These are phyloP conservation scores for Leersia perrieri DNA, from an alignment of 176 grass and related monocot genomes.

Conservation along the genomic window DNA sequence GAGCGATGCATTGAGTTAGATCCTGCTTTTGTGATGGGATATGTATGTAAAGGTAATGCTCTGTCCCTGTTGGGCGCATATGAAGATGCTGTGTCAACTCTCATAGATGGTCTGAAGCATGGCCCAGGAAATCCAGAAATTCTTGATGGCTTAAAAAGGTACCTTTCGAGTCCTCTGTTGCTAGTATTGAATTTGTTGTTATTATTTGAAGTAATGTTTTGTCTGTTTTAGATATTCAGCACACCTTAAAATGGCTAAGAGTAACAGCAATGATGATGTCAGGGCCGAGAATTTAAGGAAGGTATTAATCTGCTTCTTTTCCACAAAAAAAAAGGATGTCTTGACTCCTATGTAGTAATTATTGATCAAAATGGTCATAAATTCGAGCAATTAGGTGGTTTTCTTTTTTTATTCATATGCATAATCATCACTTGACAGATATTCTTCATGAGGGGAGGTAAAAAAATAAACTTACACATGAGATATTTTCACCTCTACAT, in stretches of 20 bases:
- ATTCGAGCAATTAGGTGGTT: too few relatives aligned
- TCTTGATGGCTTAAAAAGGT: constrained; percentile 49
- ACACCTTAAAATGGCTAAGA: constrained; percentile 27
- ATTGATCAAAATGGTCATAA: too few relatives aligned
- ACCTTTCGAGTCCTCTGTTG: constrained; percentile 9
- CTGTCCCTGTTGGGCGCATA: constrained; percentile 24
- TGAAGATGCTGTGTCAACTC: constrained; percentile 44
- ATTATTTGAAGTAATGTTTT: constrained; percentile 13
- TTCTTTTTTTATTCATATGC: too few relatives aligned
- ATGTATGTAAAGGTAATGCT: constrained; percentile 48
- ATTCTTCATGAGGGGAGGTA: too few relatives aligned
- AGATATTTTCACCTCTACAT: too few relatives aligned
- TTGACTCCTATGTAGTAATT: too few relatives aligned
- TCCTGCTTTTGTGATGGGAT: constrained; percentile 54
- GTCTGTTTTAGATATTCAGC: constrained; percentile 29
- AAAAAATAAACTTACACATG: too few relatives aligned
- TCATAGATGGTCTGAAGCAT: constrained; percentile 51
- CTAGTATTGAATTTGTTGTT: neutral
- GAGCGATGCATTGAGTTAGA: constrained; percentile 57
- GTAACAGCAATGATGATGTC: neutral
- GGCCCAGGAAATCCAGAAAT: constrained; percentile 46
- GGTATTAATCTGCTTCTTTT: too few relatives aligned
- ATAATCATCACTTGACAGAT: too few relatives aligned
- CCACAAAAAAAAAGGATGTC: too few relatives aligned
- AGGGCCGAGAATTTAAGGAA: constrained; percentile 12